phyloP scores from a whole-genome alignment of 495 filamentous ascomycete genomes.

The Oleoguttula mirabilis region DNA sequence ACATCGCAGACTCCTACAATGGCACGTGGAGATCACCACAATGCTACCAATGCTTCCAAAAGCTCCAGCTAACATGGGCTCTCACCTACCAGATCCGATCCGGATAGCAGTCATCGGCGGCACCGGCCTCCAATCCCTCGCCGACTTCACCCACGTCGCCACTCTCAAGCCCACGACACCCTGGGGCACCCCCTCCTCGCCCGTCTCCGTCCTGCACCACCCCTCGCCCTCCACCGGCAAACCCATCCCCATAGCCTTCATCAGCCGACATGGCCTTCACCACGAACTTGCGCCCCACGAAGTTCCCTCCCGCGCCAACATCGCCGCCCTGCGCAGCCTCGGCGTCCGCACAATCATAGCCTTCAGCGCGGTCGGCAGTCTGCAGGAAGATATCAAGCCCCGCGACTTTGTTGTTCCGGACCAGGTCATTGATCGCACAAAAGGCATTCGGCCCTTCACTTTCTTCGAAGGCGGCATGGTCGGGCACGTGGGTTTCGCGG shows the following conservation, averaged over 20 bases:
- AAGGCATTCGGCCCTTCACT: conserved; percentile 72
- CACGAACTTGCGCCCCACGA: conserved; percentile 89
- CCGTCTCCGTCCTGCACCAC: conserved; percentile 82
- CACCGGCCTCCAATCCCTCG: conserved; percentile 66
- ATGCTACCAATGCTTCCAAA: too few relatives aligned
- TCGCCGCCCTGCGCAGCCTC: conserved; percentile 79
- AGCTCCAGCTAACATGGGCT: background rate
- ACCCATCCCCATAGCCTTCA: conserved; percentile 72
- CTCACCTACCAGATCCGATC: conserved; percentile 53
- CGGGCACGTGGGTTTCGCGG: conserved; percentile 87
- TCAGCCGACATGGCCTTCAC: conserved; percentile 78
- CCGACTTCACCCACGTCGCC: conserved; percentile 70
- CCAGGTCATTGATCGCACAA: conserved; percentile 96
- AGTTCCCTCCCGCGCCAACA: conserved; percentile 82
- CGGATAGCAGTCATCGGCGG: conserved; percentile 93
- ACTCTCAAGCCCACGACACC: conserved; percentile 60
- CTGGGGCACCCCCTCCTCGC: conserved; percentile 86
- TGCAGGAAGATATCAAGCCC: conserved; percentile 82
- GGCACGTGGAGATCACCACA: background rate
- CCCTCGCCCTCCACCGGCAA: conserved; percentile 42
- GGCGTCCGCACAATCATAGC: conserved; percentile 85
- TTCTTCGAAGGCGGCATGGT: conserved; percentile 94
- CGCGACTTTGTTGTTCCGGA: conserved; percentile 93
- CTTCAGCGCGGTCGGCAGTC: conserved; percentile 87
- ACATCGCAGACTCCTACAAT: conserved; percentile 17